These are phyloP conservation scores for Aspergillus novoparasiticus DNA, from an alignment of 2,329 filamentous ascomycete genomes.

Conservation along the genomic window DNA sequence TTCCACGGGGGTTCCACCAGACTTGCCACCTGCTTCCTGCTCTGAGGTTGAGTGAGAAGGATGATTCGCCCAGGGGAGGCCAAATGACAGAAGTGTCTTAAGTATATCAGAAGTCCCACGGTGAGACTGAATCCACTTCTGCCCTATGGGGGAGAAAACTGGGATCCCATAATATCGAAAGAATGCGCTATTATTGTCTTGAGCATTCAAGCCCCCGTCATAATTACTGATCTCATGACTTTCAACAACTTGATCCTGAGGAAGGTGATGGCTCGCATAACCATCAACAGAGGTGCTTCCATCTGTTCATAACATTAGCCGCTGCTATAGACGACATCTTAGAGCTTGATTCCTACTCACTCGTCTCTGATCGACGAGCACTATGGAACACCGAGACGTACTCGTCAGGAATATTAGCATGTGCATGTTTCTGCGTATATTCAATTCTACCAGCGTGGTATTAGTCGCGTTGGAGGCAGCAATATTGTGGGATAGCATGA, in stretches of 20 bases:
- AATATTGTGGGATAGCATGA: neutral
- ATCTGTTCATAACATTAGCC: neutral
- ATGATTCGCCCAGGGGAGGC: neutral
- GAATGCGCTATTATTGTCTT: neutral
- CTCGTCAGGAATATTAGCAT: neutral
- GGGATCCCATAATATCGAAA: neutral
- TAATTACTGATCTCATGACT: neutral
- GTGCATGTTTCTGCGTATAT: neutral
- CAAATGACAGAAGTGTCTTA: neutral
- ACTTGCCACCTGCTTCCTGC: neutral
- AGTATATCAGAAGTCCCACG: neutral
- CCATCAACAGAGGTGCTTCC: neutral
- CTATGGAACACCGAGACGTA: neutral
- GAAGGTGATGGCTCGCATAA: neutral
- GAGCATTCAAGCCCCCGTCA: neutral
- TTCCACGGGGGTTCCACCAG: neutral
- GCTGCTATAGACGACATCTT: neutral
- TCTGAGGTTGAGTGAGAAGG: neutral
- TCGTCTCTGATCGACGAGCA: neutral
- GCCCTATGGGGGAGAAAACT: neutral
- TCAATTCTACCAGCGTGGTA: neutral
- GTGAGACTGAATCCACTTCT: neutral
- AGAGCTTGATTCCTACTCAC: neutral
- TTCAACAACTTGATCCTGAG: neutral
- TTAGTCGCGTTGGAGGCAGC: neutral